Base-by-base conservation (phyloP, 1,284 basidiomycete species). In the Boletus sp. region DNA sequence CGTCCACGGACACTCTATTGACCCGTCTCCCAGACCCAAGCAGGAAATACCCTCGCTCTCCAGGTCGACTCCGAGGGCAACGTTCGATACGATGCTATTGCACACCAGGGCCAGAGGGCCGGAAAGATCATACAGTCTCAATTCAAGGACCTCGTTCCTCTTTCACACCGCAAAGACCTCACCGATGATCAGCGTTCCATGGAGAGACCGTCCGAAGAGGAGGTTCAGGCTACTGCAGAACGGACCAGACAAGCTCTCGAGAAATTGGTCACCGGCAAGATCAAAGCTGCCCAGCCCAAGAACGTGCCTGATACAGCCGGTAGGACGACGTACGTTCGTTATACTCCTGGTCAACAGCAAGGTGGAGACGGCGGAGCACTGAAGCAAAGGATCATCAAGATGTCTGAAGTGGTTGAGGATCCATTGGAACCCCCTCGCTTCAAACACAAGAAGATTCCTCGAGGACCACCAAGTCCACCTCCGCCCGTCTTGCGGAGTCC, bases 391-490 rank as follows among this genome's bases (percentile, higher is more conserved):
- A 97, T 99, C 59, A 98, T 99, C 71, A 98, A 99, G 69, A 97
- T 99, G 93, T 87, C 93, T 5, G 91, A 94, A 59, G 87, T 95
- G 6, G 91, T 93, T 7, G 95, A 99, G 70, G 96, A 99, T 69
- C 96, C 96, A 1, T 70, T 99, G 46, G 95, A 98, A 68, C 96
- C 96, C 6, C 91, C 95, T 7, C 78, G 92, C 37, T 99, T 98
- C 76, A 97, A 97, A 67, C 92, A 97, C 68, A 97, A 97, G 75
- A 99, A 99, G 75, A 93, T 98, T 50, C 95, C 96, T 4, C 76
- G 90, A 56, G 96, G 94, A 2, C 93, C 94, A 10, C 94, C 92
- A 1, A 94, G 91, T 60, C 95, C 96, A 0, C 96, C 96, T 2
- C 92, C 95, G 2, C 95, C 96, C n/a, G 91, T 99, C 1, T 73